Percentiles rank a stretch among this genome's conserved stretches.
Evolutionary conservation across 2,329 filamentous ascomycete species (phyloP).

Genomic region (Didymella glomerata): DNA sequence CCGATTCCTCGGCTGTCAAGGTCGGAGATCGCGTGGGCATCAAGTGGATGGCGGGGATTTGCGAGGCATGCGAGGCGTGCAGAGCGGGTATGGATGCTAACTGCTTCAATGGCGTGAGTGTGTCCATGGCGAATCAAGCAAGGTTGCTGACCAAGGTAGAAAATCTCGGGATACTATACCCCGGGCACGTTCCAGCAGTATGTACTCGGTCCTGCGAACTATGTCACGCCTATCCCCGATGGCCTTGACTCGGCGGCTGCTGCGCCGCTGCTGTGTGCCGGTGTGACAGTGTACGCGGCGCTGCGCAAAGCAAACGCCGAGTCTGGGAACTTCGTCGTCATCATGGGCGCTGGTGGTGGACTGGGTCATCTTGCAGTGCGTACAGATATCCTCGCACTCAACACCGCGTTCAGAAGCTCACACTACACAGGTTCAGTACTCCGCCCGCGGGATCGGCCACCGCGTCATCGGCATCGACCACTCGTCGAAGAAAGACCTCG

Average conservation of each 20-base stretch:
- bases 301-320: conserved; percentile 68
- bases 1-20: conserved; percentile 65
- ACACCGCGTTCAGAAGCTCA: not conserved
- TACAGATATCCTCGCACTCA: not conserved
- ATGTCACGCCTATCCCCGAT: conserved; percentile 75
- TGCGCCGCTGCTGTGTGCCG: conserved; percentile 72
- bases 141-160: conserved; percentile 28
- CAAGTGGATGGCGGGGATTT: conserved; percentile 71
- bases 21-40: conserved; percentile 75
- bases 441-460: conserved; percentile 66
- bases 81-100: conserved; percentile 56
- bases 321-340: conserved; percentile 67
- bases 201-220: conserved; percentile 68
- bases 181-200: conserved; percentile 80
- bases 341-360: conserved; percentile 66
- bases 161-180: conserved; percentile 71
- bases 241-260: conserved; percentile 66
- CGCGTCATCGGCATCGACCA: conserved; percentile 73
- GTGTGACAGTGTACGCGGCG: conserved; percentile 72
- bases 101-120: conserved; percentile 46
- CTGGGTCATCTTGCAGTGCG: conserved; percentile 68
- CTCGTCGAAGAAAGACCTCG: conserved; percentile 69
- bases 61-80: conserved; percentile 53
- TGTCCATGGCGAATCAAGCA: not conserved
- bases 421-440: conserved; percentile 58